phyloP scores from a whole-genome alignment of 257 asterid genomes.

The Cinchona pubescens region DNA sequence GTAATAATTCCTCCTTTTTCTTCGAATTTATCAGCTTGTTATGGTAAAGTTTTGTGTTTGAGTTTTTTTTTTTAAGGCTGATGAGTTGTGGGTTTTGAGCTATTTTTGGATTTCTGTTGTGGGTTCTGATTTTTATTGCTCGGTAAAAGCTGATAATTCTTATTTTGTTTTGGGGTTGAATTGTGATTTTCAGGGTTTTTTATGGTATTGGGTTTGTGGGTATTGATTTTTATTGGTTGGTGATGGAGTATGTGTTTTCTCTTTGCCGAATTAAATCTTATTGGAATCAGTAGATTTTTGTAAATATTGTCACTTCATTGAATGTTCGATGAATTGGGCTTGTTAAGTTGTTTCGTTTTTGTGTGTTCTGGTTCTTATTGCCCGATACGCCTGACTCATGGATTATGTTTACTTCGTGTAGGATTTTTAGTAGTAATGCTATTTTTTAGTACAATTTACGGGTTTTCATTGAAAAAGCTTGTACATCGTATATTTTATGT shows the following conservation, averaged over 20 bases:
- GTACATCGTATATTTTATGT: background rate
- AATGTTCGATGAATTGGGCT: background rate
- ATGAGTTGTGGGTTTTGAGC: background rate
- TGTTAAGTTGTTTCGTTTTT: too few relatives aligned
- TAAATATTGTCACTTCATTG: background rate
- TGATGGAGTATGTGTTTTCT: background rate
- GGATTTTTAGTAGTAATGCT: too few relatives aligned
- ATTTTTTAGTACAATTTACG: background rate
- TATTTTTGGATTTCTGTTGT: background rate
- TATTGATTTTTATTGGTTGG: background rate
- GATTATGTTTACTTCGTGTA: too few relatives aligned
- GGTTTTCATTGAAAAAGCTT: background rate
- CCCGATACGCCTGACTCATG: background rate
- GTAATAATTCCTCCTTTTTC: conserved; percentile 24
- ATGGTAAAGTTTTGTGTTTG: background rate
- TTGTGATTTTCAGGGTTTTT: background rate
- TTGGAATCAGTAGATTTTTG: background rate
- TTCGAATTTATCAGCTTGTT: background rate
- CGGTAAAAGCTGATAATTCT: too few relatives aligned
- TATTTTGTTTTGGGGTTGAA: background rate
- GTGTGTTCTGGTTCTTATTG: background rate
- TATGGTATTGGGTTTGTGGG: background rate
- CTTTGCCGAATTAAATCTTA: too few relatives aligned
- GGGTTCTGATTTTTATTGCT: background rate
- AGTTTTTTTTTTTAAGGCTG: background rate